Conservation (phyloP, 371 early-diverging fungal genomes). For the Circinella minor region DNA sequence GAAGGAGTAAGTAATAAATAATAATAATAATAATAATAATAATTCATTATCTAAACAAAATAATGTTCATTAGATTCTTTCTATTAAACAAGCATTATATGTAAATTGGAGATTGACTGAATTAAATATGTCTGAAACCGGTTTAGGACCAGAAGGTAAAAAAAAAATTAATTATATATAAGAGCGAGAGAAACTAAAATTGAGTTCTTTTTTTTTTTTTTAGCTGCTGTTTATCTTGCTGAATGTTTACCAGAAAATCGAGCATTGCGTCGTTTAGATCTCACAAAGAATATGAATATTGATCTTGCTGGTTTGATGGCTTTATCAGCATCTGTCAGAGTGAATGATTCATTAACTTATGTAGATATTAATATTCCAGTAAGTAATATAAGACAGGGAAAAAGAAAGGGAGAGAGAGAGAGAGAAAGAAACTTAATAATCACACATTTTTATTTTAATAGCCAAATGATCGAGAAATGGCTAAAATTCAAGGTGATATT, state of each 20-base stretch:
- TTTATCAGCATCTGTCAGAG: conserved; percentile 71
- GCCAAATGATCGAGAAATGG: conserved; percentile 71
- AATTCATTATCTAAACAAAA: too few species aligned
- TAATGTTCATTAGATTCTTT: conserved; percentile 37
- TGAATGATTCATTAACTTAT: conserved; percentile 72
- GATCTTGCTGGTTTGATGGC: conserved; percentile 83
- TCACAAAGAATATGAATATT: conserved; percentile 74
- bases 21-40: too few species aligned
- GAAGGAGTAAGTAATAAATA: conserved; percentile 50
- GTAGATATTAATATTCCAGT: conserved; percentile 76
- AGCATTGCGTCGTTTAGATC: conserved; percentile 67
- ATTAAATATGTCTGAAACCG: conserved; percentile 67
- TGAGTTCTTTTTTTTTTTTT: neutral
- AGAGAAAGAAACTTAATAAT: neutral
- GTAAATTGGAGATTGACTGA: conserved; percentile 66
- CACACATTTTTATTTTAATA: conserved; percentile 10
- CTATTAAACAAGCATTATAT: conserved; percentile 65
- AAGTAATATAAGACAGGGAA: conserved; percentile 27
- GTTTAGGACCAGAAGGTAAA: conserved; percentile 63
- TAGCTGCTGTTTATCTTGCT: conserved; percentile 76
- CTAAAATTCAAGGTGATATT: conserved; percentile 71
- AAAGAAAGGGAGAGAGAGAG: neutral
- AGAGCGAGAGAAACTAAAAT: neutral
- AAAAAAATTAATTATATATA: neutral
- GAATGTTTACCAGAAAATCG: conserved; percentile 81